Evolutionary conservation across 139 green algal genomes (phyloP).

Genomic region (Desmodesmus armatus): DNA sequence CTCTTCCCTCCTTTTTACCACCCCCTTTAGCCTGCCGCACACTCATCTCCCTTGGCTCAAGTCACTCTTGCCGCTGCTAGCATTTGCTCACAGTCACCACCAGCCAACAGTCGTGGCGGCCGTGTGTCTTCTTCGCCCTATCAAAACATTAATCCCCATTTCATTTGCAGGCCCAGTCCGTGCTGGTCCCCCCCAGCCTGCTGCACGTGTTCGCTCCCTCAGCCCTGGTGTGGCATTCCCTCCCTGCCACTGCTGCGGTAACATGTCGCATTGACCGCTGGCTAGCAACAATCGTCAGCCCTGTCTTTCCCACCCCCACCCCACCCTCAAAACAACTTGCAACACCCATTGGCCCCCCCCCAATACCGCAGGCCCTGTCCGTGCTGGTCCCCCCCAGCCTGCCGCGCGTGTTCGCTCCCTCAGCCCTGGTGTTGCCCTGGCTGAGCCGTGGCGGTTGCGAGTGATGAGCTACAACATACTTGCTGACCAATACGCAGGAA

Average conservation of each 20-base stretch:
- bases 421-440: conserved; percentile 5
- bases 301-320: too few species aligned
- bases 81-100: neutral
- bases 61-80: neutral
- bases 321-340: too few species aligned
- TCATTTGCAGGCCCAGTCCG: conserved; percentile 61
- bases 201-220: conserved; percentile 40
- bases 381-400: conserved; percentile 43
- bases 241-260: too few species aligned
- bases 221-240: conserved; percentile 9
- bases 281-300: too few species aligned
- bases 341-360: too few species aligned
- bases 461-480: conserved; percentile 95
- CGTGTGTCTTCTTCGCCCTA: too few species aligned
- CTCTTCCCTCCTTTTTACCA: too few species aligned
- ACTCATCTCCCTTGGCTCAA: too few species aligned
- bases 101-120: too few species aligned
- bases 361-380: conserved; percentile 63
- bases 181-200: conserved; percentile 45
- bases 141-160: too few species aligned
- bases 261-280: too few species aligned
- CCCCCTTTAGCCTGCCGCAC: too few species aligned
- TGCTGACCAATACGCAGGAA: conserved; percentile 90
- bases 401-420: conserved; percentile 42
- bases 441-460: conserved; percentile 58